Percentiles rank a stretch among this genome's conserved stretches.
Evolutionary conservation across 768 basidiomycete species (phyloP).

Genomic region (Hygrophorus russula): DNA sequence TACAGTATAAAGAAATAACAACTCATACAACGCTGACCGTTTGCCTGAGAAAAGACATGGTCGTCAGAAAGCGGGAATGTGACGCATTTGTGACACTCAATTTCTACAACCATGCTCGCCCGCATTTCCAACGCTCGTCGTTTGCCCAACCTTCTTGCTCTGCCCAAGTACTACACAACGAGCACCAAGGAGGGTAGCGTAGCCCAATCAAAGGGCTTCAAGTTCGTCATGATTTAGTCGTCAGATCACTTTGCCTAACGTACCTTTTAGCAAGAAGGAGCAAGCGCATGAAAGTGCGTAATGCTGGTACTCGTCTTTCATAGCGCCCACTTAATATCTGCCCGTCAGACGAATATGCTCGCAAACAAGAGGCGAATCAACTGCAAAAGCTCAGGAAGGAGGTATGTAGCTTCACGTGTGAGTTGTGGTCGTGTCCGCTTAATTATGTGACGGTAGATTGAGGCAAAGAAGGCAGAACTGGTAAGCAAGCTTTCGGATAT

Average conservation of each 20-base stretch:
- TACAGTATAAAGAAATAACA: neutral
- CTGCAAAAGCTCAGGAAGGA: slow-evolving; percentile 46
- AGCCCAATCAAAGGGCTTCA: slow-evolving; percentile 52
- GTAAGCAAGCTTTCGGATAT: slow-evolving; percentile 11
- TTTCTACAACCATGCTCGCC: slow-evolving; percentile 28
- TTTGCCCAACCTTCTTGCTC: slow-evolving; percentile 24
- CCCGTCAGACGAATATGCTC: slow-evolving; percentile 49
- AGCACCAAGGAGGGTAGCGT: slow-evolving; percentile 42
- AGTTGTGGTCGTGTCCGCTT: neutral
- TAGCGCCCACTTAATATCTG: neutral
- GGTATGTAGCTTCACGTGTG: slow-evolving; percentile 24
- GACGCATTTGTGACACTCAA: slow-evolving; percentile 30
- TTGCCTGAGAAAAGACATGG: slow-evolving; percentile 65
- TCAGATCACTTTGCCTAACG: slow-evolving; percentile 13
- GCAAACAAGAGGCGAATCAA: slow-evolving; percentile 43
- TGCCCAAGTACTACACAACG: slow-evolving; percentile 27
- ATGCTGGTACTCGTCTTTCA: neutral
- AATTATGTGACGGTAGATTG: slow-evolving; percentile 16
- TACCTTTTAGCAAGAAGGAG: slow-evolving; percentile 50
- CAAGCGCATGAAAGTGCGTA: slow-evolving; percentile 46
- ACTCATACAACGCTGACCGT: slow-evolving; percentile 35
- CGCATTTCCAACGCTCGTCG: slow-evolving; percentile 29
- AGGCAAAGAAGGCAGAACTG: slow-evolving; percentile 22
- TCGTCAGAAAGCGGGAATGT: slow-evolving; percentile 34
- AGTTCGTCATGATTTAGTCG: slow-evolving; percentile 25